phyloP scores from a whole-genome alignment of 2,329 filamentous ascomycete genomes.

The Alternaria triticimaculans region DNA sequence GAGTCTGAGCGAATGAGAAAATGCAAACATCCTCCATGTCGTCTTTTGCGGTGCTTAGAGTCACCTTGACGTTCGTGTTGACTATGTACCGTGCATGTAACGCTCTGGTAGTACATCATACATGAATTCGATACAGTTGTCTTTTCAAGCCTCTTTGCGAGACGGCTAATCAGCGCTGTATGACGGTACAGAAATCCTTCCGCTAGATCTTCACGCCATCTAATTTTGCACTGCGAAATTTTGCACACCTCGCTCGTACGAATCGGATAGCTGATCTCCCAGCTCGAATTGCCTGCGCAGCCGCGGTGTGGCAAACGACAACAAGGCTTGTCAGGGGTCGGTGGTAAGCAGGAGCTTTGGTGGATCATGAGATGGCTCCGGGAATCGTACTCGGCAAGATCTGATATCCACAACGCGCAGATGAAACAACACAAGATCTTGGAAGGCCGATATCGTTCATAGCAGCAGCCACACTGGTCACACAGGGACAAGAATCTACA shows the following conservation, averaged over 20 bases:
- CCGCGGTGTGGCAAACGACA: background rate
- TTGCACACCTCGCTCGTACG: background rate
- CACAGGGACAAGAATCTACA: background rate
- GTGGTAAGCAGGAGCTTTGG: background rate
- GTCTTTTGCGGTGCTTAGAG: accelerated
- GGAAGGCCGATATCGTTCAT: background rate
- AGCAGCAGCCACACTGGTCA: background rate
- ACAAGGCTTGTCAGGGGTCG: background rate
- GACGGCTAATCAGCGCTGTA: accelerated
- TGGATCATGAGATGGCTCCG: background rate
- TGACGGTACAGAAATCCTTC: accelerated
- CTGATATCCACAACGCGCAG: background rate
- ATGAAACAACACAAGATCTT: background rate
- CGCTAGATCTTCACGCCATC: background rate
- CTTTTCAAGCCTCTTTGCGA: background rate
- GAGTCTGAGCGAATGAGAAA: background rate
- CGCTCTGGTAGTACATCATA: background rate
- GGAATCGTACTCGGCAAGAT: background rate
- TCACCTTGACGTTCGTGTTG: background rate
- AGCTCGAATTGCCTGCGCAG: background rate
- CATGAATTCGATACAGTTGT: accelerated
- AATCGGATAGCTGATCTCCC: background rate
- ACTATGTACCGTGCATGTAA: accelerated
- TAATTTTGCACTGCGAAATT: background rate
- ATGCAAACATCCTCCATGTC: background rate